These are phyloP conservation scores for Baeospora myosura DNA, from an alignment of 1,284 basidiomycete genomes.

Conservation along the genomic window DNA sequence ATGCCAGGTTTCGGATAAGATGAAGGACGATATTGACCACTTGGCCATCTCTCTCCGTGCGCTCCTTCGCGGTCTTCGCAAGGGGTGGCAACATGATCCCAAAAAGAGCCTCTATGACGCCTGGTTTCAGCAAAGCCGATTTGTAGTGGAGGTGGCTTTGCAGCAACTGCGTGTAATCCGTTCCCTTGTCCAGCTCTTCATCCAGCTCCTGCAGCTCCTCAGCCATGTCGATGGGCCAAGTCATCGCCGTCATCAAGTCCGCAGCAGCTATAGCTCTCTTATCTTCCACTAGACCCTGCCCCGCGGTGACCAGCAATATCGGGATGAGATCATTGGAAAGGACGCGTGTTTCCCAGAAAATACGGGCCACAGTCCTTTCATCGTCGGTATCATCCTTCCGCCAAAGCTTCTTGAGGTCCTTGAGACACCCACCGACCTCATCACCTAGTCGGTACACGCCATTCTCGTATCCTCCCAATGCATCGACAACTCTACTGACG, in stretches of 20 bases:
- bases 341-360: constrained; percentile 79
- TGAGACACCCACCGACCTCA: constrained; percentile 77
- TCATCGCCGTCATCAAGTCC: constrained; percentile 90
- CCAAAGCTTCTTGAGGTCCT: constrained; percentile 92
- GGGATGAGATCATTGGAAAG: constrained; percentile 81
- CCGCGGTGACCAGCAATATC: constrained; percentile 74
- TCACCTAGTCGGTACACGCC: constrained; percentile 77
- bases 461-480: constrained; percentile 66
- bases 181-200: constrained; percentile 64
- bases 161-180: constrained; percentile 82
- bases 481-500: constrained; percentile 65
- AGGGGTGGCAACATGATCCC: constrained; percentile 65
- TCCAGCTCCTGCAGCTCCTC: constrained; percentile 88
- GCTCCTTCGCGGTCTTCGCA: constrained; percentile 52
- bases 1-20: constrained; percentile 82
- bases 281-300: constrained; percentile 70
- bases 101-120: constrained; percentile 63
- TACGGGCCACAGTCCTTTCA: constrained; percentile 86
- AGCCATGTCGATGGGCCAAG: constrained; percentile 93
- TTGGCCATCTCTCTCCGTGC: constrained; percentile 75
- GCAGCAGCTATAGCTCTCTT: constrained; percentile 81
- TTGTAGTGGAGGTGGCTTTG: constrained; percentile 85
- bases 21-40: constrained; percentile 86
- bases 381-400: constrained; percentile 92
- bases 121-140: constrained; percentile 59